phyloP scores from a whole-genome alignment of 352 stramenopile genomes.

The Pythium diclinum region DNA sequence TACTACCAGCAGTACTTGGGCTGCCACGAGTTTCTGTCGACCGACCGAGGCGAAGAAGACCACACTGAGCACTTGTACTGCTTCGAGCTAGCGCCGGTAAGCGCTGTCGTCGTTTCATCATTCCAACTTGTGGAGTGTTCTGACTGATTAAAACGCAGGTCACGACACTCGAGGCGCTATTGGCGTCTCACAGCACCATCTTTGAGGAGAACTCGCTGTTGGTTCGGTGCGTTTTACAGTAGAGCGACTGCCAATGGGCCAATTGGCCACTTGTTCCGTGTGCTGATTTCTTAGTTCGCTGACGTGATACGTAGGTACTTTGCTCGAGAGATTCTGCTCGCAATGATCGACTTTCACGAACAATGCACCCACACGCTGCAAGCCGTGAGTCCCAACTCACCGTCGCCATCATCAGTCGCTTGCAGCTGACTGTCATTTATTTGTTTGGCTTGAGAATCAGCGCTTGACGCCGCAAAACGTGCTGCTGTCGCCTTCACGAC shows the following conservation, averaged over 20 bases:
- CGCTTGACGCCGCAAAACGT: conserved; percentile 23
- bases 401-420: conserved; percentile 6
- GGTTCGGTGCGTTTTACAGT: conserved; percentile 3
- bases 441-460: conserved; percentile 10
- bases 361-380: conserved; percentile 28
- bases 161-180: conserved; percentile 10
- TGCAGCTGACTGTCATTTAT: background rate
- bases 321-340: conserved; percentile 26
- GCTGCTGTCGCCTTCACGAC: conserved; percentile 18
- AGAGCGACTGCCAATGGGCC: too few species aligned
- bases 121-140: too few species aligned
- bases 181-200: background rate
- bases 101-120: too few species aligned
- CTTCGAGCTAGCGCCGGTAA: conserved; percentile 26
- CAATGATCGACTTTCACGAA: conserved; percentile 31
- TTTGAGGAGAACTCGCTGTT: conserved; percentile 8
- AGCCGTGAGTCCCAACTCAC: conserved; percentile 7
- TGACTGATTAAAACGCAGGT: conserved; percentile 1
- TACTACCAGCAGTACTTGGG: conserved; percentile 27
- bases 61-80: conserved; percentile 20
- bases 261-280: too few species aligned
- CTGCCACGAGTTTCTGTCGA: background rate
- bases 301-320: too few species aligned
- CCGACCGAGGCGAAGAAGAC: background rate
- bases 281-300: too few species aligned